Evolutionary conservation across 495 filamentous ascomycete species (phyloP), one percentile per base, ranked within the genome.

Genomic region (Aspergillus egyptiacus): DNA sequence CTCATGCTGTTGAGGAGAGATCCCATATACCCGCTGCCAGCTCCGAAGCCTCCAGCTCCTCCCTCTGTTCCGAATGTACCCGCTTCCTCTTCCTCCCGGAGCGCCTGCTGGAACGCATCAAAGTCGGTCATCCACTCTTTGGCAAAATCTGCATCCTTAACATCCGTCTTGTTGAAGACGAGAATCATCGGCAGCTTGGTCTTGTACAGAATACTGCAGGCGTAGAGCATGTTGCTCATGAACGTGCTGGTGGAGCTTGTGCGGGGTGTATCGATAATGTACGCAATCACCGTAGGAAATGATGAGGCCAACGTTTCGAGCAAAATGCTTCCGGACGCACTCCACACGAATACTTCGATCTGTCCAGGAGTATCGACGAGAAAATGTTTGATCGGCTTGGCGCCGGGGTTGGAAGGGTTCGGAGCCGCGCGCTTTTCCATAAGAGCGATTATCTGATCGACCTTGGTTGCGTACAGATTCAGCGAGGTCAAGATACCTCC

Each of bases 51-150:
- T 25, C 70, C 69, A 27, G 72, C 73, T 24, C 73, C 77, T 22
- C 87, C 85, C 56, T 90, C 87, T 1, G 79, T 70, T 17, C 86
- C 87, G 60, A 88, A 93, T 14, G 80, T 82, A 18, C 88, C 89
- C 2, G 68, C 64, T 46, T 86, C 82, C 67, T 97, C 87, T 64
- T 95, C 91, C 40, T 77, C 65, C 28, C 80, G 74, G 25, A 99
- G 68, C 31, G 93, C 93, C 24, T 77, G 79, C 65, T 97, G 94
- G 67, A 99, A 99, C 11, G 87, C 82, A 53, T 97, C 91, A 58
- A 94, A 97, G 62, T 99, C 91, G 14, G 90, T 95, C 93, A 99
- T 99, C 93, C 93, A 99, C 64, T 97, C 90, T 72, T 95, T 94
- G 7, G 89, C 93, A 57, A 95, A 96, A 17, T 76, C 77, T 2